Evolutionary conservation across 345 rosid species (phyloP).

Genomic region (Erucastrum elatum): DNA sequence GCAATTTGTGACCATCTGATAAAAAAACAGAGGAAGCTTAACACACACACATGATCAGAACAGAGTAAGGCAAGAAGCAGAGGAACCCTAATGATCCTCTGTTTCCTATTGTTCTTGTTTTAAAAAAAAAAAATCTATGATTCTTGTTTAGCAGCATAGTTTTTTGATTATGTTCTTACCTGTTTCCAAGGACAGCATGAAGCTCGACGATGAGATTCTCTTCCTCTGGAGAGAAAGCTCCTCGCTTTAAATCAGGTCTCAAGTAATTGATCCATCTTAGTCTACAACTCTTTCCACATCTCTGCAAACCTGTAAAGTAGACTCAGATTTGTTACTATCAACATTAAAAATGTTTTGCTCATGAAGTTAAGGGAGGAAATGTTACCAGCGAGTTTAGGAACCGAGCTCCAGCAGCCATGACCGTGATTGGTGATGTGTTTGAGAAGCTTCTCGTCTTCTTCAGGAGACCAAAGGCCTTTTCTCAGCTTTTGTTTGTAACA

Average conservation of each 20-base stretch:
- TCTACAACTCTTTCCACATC: conserved; percentile 72
- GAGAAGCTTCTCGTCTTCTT: conserved; percentile 79
- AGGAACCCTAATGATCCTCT: neutral
- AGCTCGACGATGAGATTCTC: conserved; percentile 55
- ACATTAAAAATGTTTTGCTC: neutral
- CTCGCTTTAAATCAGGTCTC: conserved; percentile 84
- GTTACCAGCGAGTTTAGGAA: conserved; percentile 67
- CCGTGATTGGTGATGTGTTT: conserved; percentile 61
- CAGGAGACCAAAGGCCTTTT: conserved; percentile 86
- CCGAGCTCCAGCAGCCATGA: conserved; percentile 83
- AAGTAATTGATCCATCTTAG: conserved; percentile 86
- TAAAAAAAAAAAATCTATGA: no score
- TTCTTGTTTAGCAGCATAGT: no score
- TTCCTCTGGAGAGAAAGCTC: conserved; percentile 59
- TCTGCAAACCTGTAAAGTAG: conserved; percentile 19
- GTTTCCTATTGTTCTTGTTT: neutral
- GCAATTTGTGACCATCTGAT: conserved; percentile 39
- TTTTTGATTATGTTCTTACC: conserved; percentile 33
- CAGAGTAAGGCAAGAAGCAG: neutral
- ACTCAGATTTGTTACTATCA: neutral
- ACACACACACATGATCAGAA: neutral
- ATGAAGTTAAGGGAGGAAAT: neutral
- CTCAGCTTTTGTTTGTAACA: conserved; percentile 71
- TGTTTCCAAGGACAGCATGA: conserved; percentile 61
- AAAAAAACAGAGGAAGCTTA: neutral